Evolutionary conservation across 768 basidiomycete species (phyloP).

Genomic region (Kwoniella bestiolae): DNA sequence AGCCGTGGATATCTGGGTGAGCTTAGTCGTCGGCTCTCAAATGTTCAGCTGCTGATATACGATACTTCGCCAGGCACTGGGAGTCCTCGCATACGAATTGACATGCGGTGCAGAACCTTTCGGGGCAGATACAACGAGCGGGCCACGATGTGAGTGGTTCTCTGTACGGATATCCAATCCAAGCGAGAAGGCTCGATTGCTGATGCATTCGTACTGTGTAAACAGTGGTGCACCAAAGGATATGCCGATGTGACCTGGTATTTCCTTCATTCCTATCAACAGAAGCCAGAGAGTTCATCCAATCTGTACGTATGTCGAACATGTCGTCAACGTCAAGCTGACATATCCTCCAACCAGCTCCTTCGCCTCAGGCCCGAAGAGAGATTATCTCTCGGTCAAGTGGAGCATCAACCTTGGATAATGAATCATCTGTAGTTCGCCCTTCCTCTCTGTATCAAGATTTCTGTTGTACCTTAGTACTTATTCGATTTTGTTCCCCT

Average conservation of each 20-base stretch:
- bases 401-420: constrained; percentile 85
- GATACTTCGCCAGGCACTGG: constrained; percentile 65
- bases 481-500: constrained; percentile 4
- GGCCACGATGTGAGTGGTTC: constrained; percentile 39
- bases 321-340: background rate
- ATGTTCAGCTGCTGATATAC: constrained; percentile 1
- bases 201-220: background rate
- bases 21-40: background rate
- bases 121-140: constrained; percentile 60
- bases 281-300: constrained; percentile 69
- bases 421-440: background rate
- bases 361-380: constrained; percentile 73
- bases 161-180: no score
- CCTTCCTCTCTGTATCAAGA: background rate
- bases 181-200: no score
- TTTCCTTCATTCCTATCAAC: constrained; percentile 67
- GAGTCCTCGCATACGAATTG: constrained; percentile 94
- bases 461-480: background rate
- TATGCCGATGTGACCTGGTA: constrained; percentile 72
- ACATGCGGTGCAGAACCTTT: constrained; percentile 84
- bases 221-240: constrained; percentile 76
- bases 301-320: constrained; percentile 58
- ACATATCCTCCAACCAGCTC: constrained; percentile 63
- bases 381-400: constrained; percentile 73
- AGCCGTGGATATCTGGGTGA: constrained; percentile 84